These are phyloP conservation scores for Sugiyamaella americana DNA, from an alignment of 805 yeast genomes.

Conservation along the genomic window DNA sequence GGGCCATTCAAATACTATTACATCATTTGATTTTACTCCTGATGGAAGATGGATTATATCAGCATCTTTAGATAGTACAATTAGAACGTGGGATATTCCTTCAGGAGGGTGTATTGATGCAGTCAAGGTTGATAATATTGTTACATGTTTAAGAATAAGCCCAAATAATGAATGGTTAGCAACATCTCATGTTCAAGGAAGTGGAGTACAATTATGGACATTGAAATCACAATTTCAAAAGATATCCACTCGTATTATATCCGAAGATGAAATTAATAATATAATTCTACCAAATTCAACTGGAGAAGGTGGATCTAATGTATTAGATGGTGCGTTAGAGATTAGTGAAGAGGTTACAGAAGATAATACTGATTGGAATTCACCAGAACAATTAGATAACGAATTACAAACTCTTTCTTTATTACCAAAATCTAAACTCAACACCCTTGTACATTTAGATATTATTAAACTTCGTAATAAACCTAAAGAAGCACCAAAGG, in stretches of 20 bases:
- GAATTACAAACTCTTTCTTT: slow-evolving; percentile 66
- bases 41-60: slow-evolving; percentile 94
- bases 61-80: slow-evolving; percentile 74
- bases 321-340: slow-evolving; percentile 70
- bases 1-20: slow-evolving; percentile 87
- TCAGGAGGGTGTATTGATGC: slow-evolving; percentile 97
- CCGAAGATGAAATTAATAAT: slow-evolving; percentile 51
- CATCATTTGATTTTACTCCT: slow-evolving; percentile 83
- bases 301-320: slow-evolving; percentile 66
- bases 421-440: slow-evolving; percentile 73
- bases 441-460: slow-evolving; percentile 74
- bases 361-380: slow-evolving; percentile 19
- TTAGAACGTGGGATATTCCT: slow-evolving; percentile 96
- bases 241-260: slow-evolving; percentile 62
- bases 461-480: slow-evolving; percentile 79
- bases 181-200: slow-evolving; percentile 83
- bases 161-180: slow-evolving; percentile 88
- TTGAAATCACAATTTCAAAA: slow-evolving; percentile 78
- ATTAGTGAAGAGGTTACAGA: slow-evolving; percentile 26
- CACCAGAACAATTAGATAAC: slow-evolving; percentile 55
- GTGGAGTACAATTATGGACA: slow-evolving; percentile 90
- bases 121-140: slow-evolving; percentile 68
- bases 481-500: slow-evolving; percentile 83
- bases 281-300: slow-evolving; percentile 67
- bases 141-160: slow-evolving; percentile 71